These are phyloP conservation scores for Rhododendron ferrugineum DNA, from an alignment of 148 eudicot genomes.

Conservation along the genomic window DNA sequence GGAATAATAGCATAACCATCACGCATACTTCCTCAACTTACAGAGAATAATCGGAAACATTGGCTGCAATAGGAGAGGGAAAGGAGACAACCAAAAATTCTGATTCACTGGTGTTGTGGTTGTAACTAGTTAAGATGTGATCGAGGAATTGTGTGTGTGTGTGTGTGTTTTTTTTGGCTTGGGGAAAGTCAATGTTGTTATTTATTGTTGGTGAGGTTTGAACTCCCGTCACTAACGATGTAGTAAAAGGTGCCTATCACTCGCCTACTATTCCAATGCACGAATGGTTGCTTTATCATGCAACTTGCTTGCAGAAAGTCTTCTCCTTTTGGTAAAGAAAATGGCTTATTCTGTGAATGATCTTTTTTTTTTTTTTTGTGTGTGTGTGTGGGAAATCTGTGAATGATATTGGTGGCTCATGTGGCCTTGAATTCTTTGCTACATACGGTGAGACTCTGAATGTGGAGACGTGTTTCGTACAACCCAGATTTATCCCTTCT, in stretches of 20 bases:
- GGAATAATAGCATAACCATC: not conserved
- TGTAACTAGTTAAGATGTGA: slow-evolving; percentile 16
- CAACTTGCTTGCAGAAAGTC: slow-evolving; percentile 38
- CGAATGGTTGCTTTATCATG: slow-evolving; percentile 28
- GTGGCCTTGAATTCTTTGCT: slow-evolving; percentile 6
- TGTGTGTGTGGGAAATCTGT: too few relatives aligned
- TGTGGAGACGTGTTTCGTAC: not conserved
- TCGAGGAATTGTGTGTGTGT: too few relatives aligned
- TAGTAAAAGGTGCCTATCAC: too few relatives aligned
- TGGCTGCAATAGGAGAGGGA: slow-evolving; percentile 16
- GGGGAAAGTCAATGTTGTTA: too few relatives aligned
- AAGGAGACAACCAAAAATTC: slow-evolving; percentile 9
- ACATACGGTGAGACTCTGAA: slow-evolving; percentile 1
- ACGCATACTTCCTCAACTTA: not conserved
- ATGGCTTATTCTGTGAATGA: slow-evolving; percentile 22
- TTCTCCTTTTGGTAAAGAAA: slow-evolving; percentile 36
- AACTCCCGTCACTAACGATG: too few relatives aligned
- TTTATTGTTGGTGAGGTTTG: too few relatives aligned
- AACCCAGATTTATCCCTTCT: too few relatives aligned
- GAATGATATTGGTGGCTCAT: not conserved
- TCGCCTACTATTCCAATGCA: too few relatives aligned
- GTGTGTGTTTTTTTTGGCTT: too few relatives aligned
- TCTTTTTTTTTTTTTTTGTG: too few relatives aligned
- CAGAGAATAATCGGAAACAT: slow-evolving; percentile 18
- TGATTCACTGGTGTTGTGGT: slow-evolving; percentile 30